A percentile compares a stretch with the other conserved stretches of the same genome.
Evolutionary conservation across 2,329 filamentous ascomycete species (phyloP).

Genomic region (Akanthomyces lecanii): DNA sequence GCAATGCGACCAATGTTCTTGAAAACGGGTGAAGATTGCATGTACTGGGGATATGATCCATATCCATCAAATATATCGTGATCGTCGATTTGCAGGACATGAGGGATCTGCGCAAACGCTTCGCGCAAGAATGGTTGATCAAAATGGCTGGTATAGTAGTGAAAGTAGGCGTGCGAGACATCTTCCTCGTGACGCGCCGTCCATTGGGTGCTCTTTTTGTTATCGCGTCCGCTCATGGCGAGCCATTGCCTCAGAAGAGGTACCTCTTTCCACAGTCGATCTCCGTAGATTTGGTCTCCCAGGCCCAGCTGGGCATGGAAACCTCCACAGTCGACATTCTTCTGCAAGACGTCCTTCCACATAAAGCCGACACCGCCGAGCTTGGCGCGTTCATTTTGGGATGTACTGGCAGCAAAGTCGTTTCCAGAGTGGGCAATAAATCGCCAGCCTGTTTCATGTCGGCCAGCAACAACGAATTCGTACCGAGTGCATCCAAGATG

Average conservation of each 20-base stretch:
- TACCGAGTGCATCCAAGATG: conserved; percentile 97
- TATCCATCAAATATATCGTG: conserved; percentile 99
- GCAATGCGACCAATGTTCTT: conserved; percentile 96
- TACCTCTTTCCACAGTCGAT: conserved; percentile 94
- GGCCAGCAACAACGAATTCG: conserved; percentile 91
- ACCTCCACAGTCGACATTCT: conserved; percentile 92
- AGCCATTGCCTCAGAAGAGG: conserved; percentile 94
- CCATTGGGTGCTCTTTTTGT: conserved; percentile 85
- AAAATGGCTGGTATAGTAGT: conserved; percentile 98
- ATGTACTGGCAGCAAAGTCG: conserved; percentile 86
- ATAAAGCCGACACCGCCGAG: conserved; percentile 89
- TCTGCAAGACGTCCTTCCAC: conserved; percentile 99
- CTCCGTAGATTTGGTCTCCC: conserved; percentile 92
- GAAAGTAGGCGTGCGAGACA: conserved; percentile 93
- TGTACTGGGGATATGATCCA: conserved; percentile 94
- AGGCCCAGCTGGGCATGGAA: conserved; percentile 92
- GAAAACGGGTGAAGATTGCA: conserved; percentile 97
- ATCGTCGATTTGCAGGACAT: conserved; percentile 88
- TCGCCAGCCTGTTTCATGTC: conserved; percentile 86
- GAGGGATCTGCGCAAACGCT: conserved; percentile 95
- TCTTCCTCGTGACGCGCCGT: conserved; percentile 94
- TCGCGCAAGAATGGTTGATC: conserved; percentile 93
- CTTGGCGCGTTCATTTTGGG: conserved; percentile 76
- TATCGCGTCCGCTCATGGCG: conserved; percentile 86
- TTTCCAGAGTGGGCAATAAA: conserved; percentile 96